These are phyloP conservation scores for Neonectria magnoliae DNA, from an alignment of 2,329 filamentous ascomycete species.

Conservation along the genomic window DNA sequence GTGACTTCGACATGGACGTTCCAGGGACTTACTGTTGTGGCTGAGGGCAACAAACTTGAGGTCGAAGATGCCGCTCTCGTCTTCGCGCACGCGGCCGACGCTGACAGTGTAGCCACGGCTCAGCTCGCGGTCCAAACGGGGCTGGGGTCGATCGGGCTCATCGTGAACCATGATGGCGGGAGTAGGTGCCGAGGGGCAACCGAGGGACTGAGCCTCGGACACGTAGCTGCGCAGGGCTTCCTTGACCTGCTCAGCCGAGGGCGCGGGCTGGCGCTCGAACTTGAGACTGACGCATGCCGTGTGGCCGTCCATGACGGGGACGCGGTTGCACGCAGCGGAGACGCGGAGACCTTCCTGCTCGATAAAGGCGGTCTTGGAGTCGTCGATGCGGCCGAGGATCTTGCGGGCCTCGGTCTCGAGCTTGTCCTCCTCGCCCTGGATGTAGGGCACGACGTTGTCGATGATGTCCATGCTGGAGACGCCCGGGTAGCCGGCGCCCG, in stretches of 20 bases:
- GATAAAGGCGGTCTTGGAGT: constrained; percentile 76
- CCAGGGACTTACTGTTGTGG: constrained; percentile 70
- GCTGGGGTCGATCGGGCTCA: constrained; percentile 89
- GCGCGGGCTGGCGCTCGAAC: constrained; percentile 80
- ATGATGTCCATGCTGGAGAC: constrained; percentile 95
- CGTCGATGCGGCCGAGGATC: constrained; percentile 83
- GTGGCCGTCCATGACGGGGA: constrained; percentile 95
- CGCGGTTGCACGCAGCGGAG: constrained; percentile 90
- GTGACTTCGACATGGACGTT: neutral
- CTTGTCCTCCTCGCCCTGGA: constrained; percentile 94
- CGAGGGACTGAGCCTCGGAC: constrained; percentile 82
- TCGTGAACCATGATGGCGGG: constrained; percentile 90
- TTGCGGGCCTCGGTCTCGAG: constrained; percentile 94
- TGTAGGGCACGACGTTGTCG: constrained; percentile 96
- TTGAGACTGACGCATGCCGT: constrained; percentile 91
- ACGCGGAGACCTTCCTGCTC: constrained; percentile 80
- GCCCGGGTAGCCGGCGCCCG: constrained; percentile 89
- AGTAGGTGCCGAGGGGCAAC: constrained; percentile 86
- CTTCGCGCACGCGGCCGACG: constrained; percentile 86
- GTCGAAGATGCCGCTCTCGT: constrained; percentile 90
- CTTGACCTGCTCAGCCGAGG: constrained; percentile 79
- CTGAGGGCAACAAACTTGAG: constrained; percentile 94
- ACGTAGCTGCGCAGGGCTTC: constrained; percentile 83
- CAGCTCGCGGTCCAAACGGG: constrained; percentile 86
- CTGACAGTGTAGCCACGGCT: constrained; percentile 89